Percentiles rank a stretch among this genome's conserved stretches.
Conservation (phyloP, 177 flowering plant genomes). For the Tripterygium wilfordii region DNA sequence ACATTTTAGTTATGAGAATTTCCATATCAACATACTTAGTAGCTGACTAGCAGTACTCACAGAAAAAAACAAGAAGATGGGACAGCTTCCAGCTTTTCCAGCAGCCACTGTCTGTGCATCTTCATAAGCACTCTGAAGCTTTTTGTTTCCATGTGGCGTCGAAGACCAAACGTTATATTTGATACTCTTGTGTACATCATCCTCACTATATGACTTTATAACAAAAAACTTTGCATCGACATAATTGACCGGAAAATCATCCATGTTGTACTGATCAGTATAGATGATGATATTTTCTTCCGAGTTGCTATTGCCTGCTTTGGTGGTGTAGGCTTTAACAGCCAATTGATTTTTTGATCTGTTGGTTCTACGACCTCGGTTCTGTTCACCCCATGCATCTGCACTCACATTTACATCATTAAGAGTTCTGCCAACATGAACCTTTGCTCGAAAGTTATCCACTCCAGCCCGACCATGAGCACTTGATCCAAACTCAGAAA, state of each 20-base stretch:
- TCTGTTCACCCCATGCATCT: slow-evolving; percentile 56
- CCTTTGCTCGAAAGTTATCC: slow-evolving; percentile 41
- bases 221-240: slow-evolving; percentile 75
- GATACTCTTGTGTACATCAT: slow-evolving; percentile 93
- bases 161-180: slow-evolving; percentile 92
- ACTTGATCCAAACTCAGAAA: slow-evolving; percentile 36
- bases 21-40: too few species aligned
- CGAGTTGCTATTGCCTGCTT: slow-evolving; percentile 38
- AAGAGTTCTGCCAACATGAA: slow-evolving; percentile 26
- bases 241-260: slow-evolving; percentile 54
- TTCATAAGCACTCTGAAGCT: slow-evolving; percentile 64
- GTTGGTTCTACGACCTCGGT: slow-evolving; percentile 55
- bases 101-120: slow-evolving; percentile 58
- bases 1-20: too few species aligned
- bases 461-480: slow-evolving; percentile 23
- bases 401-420: slow-evolving; percentile 31
- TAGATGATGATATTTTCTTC: slow-evolving; percentile 51
- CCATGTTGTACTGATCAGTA: slow-evolving; percentile 62
- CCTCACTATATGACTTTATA: slow-evolving; percentile 90
- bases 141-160: slow-evolving; percentile 85
- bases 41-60: too few species aligned
- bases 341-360: slow-evolving; percentile 43
- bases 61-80: slow-evolving; percentile 84
- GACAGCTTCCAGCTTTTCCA: slow-evolving; percentile 53
- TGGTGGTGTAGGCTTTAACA: slow-evolving; percentile 52